Base-by-base conservation (phyloP, 2,329 filamentous ascomycete species). In the Colletotrichum orchidophilum region DNA sequence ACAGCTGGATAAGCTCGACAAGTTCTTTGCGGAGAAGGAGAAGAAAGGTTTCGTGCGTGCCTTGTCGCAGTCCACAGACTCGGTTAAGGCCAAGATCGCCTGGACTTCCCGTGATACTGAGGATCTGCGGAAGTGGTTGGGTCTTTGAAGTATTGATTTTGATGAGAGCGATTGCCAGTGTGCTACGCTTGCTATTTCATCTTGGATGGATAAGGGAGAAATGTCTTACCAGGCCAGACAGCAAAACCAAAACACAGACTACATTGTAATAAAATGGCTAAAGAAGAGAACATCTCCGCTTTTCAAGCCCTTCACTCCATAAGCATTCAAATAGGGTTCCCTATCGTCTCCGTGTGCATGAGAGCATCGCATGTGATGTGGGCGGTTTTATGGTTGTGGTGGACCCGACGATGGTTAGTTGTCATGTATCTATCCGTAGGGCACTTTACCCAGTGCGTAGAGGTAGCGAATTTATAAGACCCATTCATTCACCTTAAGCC, bases 31-130 rank as follows among this genome's bases (percentile, higher is more conserved):
- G 39, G 85, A 88, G 74, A 94, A 94, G 85, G 94, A 93, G 80
- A 97, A 92, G 72, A 97, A 87, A 81, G 89, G 94, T 53, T 98
- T 94, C 78, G 94, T 97, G 78, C 92, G 95, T 80, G 91, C 93
- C 59, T 85, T 98, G 69, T 94, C 94, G n/a, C 96, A 98, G 86
- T 96, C 93, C 80, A 87, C 93, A 75, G 96, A 98, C 80, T 87
- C 91, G 4, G 92, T 98, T 77, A 89, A 90, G 72, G 95, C 95
- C 66, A 98, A 97, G 89, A 87, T 92, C 76, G 88, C 91, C 71
- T 97, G 94, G 94, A 80, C 97, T 66, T 83, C 90, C 80, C 89
- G 94, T 70, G 95, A 97, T 81, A 86, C 87, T 53, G 87, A 89
- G 31, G 94, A 97, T 81, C 93, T 97, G 64, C 74, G 77, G 68